Percentiles rank a stretch among this genome's conserved stretches.
phyloP scores from a whole-genome alignment of 2,329 filamentous ascomycete genomes.

The Cladosporium cucumerinum region DNA sequence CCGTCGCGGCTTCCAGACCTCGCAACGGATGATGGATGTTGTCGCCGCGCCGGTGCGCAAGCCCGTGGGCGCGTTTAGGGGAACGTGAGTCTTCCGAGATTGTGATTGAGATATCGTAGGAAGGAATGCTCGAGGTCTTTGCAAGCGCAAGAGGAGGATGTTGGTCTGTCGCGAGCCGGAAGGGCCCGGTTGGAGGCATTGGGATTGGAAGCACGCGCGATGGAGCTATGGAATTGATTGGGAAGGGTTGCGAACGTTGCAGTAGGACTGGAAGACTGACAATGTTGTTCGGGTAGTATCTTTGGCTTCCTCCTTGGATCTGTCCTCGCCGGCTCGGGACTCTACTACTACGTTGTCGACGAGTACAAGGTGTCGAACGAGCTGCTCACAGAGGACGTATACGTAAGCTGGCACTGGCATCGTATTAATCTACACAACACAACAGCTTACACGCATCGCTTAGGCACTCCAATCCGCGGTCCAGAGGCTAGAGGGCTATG shows the following conservation, averaged over 20 bases:
- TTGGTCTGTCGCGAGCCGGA: background rate
- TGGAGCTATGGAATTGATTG: background rate
- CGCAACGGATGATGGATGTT: constrained; percentile 15
- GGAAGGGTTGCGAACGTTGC: background rate
- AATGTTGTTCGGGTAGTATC: constrained; percentile 54
- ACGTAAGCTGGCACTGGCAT: constrained; percentile 62
- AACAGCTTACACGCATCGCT: background rate
- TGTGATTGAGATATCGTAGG: background rate
- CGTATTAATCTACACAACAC: background rate
- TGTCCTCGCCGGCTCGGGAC: constrained; percentile 70
- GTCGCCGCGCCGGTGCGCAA: constrained; percentile 53
- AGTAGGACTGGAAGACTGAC: constrained; percentile 3
- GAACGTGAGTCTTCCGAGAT: constrained; percentile 56
- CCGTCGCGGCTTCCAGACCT: constrained; percentile 39
- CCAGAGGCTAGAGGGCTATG: constrained; percentile 78
- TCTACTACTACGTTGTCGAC: constrained; percentile 89
- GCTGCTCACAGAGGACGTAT: constrained; percentile 90
- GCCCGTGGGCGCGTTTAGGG: constrained; percentile 68
- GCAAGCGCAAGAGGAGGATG: constrained; percentile 6
- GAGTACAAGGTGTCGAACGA: constrained; percentile 95
- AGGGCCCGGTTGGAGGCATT: background rate
- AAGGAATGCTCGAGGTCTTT: background rate
- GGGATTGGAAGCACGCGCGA: background rate
- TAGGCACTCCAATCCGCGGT: constrained; percentile 86
- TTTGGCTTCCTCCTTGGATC: constrained; percentile 90